Percentiles rank a stretch among this genome's conserved stretches.
Conservation (phyloP, 2,329 filamentous ascomycete species). For the Chrysoporthe cubensis region DNA sequence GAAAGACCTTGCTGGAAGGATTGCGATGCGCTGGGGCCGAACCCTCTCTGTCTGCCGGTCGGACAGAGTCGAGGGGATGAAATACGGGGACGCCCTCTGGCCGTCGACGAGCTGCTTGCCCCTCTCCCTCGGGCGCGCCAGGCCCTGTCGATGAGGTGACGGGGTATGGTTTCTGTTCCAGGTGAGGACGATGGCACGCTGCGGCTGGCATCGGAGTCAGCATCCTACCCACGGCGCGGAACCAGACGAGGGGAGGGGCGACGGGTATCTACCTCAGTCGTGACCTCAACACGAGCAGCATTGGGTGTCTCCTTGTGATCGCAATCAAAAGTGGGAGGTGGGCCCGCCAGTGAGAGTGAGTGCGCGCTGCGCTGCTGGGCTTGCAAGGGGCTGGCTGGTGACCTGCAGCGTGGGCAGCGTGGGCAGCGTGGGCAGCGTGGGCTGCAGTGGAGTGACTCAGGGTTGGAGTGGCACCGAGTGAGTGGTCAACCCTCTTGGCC, state of each 20-base stretch:
- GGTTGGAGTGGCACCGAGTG: neutral
- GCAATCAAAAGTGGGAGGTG: too few relatives aligned
- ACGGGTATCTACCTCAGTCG: neutral
- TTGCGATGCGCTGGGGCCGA: neutral
- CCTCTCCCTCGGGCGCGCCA: neutral
- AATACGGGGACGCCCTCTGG: neutral
- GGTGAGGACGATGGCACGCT: neutral
- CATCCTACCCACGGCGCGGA: neutral
- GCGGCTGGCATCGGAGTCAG: constrained; percentile 12
- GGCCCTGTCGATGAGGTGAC: constrained; percentile 5
- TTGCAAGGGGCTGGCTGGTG: neutral
- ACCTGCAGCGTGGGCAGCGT: neutral
- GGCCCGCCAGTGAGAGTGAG: too few relatives aligned
- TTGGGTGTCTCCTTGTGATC: neutral
- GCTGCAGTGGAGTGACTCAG: neutral
- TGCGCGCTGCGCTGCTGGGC: too few relatives aligned
- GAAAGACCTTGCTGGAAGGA: neutral
- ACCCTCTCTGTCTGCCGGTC: neutral
- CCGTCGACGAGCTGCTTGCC: neutral
- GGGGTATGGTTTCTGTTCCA: neutral
- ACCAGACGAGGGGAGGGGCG: neutral
- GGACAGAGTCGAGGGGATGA: neutral
- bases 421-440: neutral
- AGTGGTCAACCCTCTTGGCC: neutral
- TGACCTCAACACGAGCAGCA: neutral